Evolutionary conservation across 2,329 filamentous ascomycete species (phyloP).

Genomic region (Verticillium albo-atrum): DNA sequence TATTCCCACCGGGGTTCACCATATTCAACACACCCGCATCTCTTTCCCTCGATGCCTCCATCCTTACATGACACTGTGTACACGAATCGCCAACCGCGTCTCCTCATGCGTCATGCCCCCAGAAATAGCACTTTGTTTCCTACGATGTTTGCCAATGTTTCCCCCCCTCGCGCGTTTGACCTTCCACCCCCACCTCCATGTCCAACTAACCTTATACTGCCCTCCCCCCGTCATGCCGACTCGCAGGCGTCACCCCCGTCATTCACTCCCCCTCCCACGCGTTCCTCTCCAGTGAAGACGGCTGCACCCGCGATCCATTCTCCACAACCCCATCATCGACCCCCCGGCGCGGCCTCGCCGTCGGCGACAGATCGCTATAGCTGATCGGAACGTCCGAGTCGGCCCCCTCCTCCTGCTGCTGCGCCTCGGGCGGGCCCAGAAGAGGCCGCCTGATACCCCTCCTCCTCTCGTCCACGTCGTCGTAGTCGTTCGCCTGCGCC

Average conservation of each 20-base stretch:
- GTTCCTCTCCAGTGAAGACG: not conserved
- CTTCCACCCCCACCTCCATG: not conserved
- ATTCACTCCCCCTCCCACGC: not conserved
- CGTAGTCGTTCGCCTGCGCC: constrained; percentile 3
- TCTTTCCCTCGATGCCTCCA: no score
- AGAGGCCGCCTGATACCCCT: not conserved
- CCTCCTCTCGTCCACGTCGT: not conserved
- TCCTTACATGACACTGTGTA: not conserved
- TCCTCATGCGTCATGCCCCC: not conserved
- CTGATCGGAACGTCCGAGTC: not conserved
- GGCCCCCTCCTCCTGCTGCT: not conserved
- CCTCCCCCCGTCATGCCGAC: not conserved
- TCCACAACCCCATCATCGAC: not conserved
- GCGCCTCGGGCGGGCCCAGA: not conserved
- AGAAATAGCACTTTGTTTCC: not conserved
- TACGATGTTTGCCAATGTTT: not conserved
- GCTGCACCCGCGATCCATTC: not conserved
- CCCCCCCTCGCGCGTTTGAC: not conserved
- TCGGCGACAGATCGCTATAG: not conserved
- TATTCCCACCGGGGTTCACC: no score
- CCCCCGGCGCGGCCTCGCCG: not conserved
- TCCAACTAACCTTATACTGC: not conserved
- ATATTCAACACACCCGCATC: no score
- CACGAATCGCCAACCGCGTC: not conserved
- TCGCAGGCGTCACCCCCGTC: not conserved